These are phyloP conservation scores for Fallopia convolvulus DNA, from an alignment of 148 eudicot genomes.

Conservation along the genomic window DNA sequence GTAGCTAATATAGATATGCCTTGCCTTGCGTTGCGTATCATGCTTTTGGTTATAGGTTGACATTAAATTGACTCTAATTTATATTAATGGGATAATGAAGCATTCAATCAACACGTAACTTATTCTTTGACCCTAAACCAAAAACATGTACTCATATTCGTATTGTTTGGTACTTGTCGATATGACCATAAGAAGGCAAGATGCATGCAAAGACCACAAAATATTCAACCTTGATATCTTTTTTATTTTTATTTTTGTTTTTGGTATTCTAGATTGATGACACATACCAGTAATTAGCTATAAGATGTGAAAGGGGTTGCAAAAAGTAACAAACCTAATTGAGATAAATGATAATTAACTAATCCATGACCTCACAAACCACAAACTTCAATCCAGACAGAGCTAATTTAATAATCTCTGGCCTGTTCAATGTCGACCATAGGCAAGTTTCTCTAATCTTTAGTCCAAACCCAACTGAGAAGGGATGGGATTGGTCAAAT, in stretches of 20 bases:
- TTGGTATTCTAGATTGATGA: background rate
- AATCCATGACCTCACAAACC: slow-evolving; percentile 7
- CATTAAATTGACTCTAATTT: too few species aligned
- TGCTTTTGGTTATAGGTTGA: too few species aligned
- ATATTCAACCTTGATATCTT: background rate
- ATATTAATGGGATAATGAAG: too few species aligned
- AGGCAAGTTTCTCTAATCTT: background rate
- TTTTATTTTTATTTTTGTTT: background rate
- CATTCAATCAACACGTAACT: too few species aligned
- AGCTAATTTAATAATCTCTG: background rate
- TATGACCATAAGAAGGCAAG: background rate
- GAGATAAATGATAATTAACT: background rate
- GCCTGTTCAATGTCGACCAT: background rate
- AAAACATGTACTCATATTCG: background rate
- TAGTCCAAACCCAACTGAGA: background rate
- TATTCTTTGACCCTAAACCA: too few species aligned
- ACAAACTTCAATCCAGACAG: background rate
- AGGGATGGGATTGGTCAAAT: slow-evolving; percentile 6
- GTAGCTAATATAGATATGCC: too few species aligned
- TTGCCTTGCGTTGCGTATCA: too few species aligned
- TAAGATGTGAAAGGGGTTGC: background rate
- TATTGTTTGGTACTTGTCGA: background rate
- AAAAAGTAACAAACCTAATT: background rate
- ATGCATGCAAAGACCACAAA: background rate
- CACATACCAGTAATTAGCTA: background rate